Base-by-base conservation (phyloP, 2,329 filamentous ascomycete species). In the Curvularia spicifera region DNA sequence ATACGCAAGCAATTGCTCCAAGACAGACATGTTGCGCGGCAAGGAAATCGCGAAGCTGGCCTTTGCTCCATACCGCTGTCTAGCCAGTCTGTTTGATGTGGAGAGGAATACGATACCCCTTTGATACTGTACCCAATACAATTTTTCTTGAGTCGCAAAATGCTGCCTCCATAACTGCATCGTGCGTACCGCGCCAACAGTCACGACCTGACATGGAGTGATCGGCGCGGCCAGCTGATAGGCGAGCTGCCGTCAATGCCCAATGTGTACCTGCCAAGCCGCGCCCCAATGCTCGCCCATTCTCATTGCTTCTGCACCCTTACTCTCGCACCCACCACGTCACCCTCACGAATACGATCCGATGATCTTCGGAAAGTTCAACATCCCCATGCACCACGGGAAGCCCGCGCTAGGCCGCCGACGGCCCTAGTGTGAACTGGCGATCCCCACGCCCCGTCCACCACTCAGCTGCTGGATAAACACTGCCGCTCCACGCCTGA, bases 91-190 rank as follows among this genome's bases (percentile, higher is more conserved):
- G 57, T 24, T 29, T 22, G 28, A 22, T 13, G 20, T 51, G 28
- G 12, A 53, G 29, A 43, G 40, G 26, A 40, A 48, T 20, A 46
- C 31, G 55, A 53, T 58, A 62, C 59, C 53, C 61, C 59, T 50
- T 57, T 24, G 9, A 31, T 33, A 15, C 22, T 51, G 45, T 53
- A 53, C 22, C 29, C 29, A 40, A n/a, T 13, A 52, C 31, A 37
- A n/a, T 24, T 29, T 24, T 29, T 47, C 51, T 18, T n/a, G 39
- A 28, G n/a, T 15, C 51, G 51, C n/a, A 3, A 28, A 24, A 13
- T 26, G 2, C 22, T 43, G 20, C 40, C 26, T 15, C 5, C 42
- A 33, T 12, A 43, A 29, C 24, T 49, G 33, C 42, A 39, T 33
- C 28, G 39, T 47, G 28, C 35, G 31, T 22, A 15, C 9, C 31